Evolutionary conservation across 1,284 basidiomycete species (phyloP).

Genomic region (Hypsizygus ulmarius): DNA sequence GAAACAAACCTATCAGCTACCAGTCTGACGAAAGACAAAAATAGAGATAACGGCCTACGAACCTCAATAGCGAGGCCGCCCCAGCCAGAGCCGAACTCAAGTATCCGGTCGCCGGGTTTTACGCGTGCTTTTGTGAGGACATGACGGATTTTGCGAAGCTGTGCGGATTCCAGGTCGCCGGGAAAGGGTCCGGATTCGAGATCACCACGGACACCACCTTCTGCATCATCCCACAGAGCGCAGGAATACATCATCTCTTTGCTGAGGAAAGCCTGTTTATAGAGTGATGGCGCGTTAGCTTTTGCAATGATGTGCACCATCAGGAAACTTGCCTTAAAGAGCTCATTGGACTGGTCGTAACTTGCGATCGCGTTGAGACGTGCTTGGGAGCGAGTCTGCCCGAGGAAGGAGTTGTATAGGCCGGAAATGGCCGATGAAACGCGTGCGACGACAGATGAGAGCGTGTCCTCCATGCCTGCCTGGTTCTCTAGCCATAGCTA

Average conservation of each 20-base stretch:
- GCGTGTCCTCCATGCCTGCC: conserved; percentile 57
- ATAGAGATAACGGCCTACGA: neutral
- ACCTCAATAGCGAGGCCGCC: conserved; percentile 86
- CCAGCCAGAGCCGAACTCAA: conserved; percentile 95
- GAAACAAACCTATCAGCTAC: conserved; percentile 4
- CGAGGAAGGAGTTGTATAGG: conserved; percentile 77
- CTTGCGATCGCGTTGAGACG: conserved; percentile 85
- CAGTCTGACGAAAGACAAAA: conserved; percentile 1
- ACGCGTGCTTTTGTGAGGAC: conserved; percentile 78
- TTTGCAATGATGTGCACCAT: neutral
- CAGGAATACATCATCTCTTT: conserved; percentile 94
- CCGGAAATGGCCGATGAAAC: conserved; percentile 68
- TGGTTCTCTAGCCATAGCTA: conserved; percentile 87
- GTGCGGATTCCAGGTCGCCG: conserved; percentile 78
- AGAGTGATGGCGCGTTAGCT: conserved; percentile 14
- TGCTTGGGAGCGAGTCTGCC: conserved; percentile 75
- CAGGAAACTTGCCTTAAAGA: conserved; percentile 57
- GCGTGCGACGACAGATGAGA: conserved; percentile 65
- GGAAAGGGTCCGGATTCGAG: conserved; percentile 45
- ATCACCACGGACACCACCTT: conserved; percentile 72
- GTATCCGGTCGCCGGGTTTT: conserved; percentile 71
- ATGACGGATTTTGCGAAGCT: conserved; percentile 76
- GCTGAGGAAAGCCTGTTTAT: conserved; percentile 71
- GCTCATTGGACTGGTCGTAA: conserved; percentile 85
- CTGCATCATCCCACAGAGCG: conserved; percentile 72